A percentile compares a stretch with the other conserved stretches of the same genome.
phyloP scores from a whole-genome alignment of 257 asterid genomes.

The Pogostemon cablin region DNA sequence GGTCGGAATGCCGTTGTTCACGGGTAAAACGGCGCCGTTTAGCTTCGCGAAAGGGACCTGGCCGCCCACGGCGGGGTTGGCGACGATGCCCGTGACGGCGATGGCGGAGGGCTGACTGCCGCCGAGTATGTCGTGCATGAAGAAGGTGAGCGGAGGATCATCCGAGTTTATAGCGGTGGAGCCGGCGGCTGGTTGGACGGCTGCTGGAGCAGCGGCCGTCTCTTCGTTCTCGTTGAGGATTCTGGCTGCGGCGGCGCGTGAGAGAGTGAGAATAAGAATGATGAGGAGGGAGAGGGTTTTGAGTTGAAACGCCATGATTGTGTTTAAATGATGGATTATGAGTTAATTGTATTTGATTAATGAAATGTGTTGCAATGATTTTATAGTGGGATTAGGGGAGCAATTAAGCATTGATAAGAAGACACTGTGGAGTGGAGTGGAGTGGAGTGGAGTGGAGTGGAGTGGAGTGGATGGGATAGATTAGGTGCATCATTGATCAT shows the following conservation, averaged over 20 bases:
- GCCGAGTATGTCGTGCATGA: conserved; percentile 91
- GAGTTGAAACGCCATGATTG: conserved; percentile 35
- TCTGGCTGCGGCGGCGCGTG: conserved; percentile 31
- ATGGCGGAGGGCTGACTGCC: conserved; percentile 84
- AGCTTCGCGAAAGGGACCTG: conserved; percentile 91
- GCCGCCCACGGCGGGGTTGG: conserved; percentile 75
- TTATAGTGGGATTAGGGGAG: conserved; percentile 14
- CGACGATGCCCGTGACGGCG: conserved; percentile 80
- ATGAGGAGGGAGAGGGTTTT: conserved; percentile 33
- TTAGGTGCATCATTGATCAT: conserved; percentile 44
- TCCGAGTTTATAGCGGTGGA: conserved; percentile 18
- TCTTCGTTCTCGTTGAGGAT: conserved; percentile 36
- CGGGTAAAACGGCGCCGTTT: conserved; percentile 78
- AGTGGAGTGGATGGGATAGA: conserved; percentile 60
- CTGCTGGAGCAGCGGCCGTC: background rate
- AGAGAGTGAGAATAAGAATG: conserved; percentile 36
- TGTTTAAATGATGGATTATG: background rate
- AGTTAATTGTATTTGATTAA: background rate
- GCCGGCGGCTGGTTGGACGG: background rate
- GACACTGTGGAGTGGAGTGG: conserved; percentile 54
- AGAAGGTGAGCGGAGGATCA: conserved; percentile 61
- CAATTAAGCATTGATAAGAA: conserved; percentile 1
- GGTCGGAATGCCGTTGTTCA: conserved; percentile 59
- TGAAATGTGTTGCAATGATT: background rate
- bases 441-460: conserved; percentile 60